A percentile compares a stretch with the other conserved stretches of the same genome.
Conservation (phyloP, 2,329 filamentous ascomycete genomes). For the Hypoxylon sp. region DNA sequence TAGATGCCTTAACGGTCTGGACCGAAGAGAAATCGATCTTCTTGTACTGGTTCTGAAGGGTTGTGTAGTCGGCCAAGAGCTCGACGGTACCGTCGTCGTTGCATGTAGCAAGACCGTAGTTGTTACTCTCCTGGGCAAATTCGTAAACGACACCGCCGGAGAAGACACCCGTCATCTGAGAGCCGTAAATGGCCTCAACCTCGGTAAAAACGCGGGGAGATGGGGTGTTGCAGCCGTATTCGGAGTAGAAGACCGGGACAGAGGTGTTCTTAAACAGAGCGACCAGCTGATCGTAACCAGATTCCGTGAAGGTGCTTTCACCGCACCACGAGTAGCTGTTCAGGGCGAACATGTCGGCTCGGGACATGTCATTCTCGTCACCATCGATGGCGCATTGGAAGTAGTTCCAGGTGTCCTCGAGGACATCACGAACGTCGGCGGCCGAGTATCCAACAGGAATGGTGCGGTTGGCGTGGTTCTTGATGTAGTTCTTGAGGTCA, state of each 20-base stretch:
- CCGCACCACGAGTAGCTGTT: conserved; percentile 83
- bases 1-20: conserved; percentile 69
- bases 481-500: conserved; percentile 84
- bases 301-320: conserved; percentile 70
- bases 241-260: conserved; percentile 84
- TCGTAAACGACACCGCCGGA: conserved; percentile 86
- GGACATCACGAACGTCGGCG: conserved; percentile 78
- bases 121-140: conserved; percentile 77
- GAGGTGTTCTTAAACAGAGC: conserved; percentile 72
- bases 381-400: conserved; percentile 73
- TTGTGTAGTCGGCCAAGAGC: conserved; percentile 75
- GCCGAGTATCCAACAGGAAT: conserved; percentile 86
- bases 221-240: conserved; percentile 81
- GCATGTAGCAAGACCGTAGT: conserved; percentile 73
- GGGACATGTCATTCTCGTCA: conserved; percentile 69
- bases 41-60: conserved; percentile 79
- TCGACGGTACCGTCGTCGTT: conserved; percentile 67
- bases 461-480: conserved; percentile 72
- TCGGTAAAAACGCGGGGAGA: conserved; percentile 81
- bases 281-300: conserved; percentile 73
- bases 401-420: conserved; percentile 81
- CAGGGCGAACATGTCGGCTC: conserved; percentile 80
- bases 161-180: conserved; percentile 75
- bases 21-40: conserved; percentile 78
- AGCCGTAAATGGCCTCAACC: conserved; percentile 76